Conservation (phyloP, 164 flowering plant genomes). For the Hamamelis virginiana region DNA sequence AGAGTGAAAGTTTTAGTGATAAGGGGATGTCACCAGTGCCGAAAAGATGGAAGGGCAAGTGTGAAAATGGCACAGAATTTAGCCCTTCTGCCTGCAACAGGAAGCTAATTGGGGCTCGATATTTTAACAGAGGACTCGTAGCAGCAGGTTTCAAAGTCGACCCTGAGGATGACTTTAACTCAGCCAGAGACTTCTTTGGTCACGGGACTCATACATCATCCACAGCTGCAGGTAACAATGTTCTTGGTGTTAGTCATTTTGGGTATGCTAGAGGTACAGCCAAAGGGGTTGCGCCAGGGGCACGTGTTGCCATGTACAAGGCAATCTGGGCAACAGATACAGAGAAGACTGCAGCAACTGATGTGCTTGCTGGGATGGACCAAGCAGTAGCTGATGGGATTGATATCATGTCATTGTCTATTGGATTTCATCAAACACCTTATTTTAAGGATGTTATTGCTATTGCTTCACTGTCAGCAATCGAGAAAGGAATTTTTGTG, state of each 20-base stretch:
- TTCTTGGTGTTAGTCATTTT: conserved; percentile 24
- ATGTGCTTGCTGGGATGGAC: conserved; percentile 44
- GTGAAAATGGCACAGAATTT: conserved; percentile 24
- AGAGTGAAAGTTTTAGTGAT: conserved; percentile 10
- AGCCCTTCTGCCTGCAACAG: conserved; percentile 22
- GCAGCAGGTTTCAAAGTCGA: conserved; percentile 16
- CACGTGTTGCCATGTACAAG: conserved; percentile 45
- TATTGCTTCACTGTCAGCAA: conserved; percentile 36
- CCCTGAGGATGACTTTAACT: conserved; percentile 19
- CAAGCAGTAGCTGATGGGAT: conserved; percentile 43
- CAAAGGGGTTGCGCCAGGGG: conserved; percentile 37
- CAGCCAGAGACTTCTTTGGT: conserved; percentile 32
- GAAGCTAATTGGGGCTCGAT: conserved; percentile 35
- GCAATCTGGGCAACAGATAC: conserved; percentile 19
- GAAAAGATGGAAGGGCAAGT: conserved; percentile 28
- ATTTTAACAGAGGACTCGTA: conserved; percentile 29
- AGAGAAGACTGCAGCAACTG: conserved; percentile 11
- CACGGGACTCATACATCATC: conserved; percentile 47
- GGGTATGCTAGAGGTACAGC: conserved; percentile 44
- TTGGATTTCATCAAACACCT: conserved; percentile 22
- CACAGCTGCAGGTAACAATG: conserved; percentile 40
- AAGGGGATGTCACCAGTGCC: conserved; percentile 15
- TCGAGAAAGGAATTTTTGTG: conserved; percentile 37
- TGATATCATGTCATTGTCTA: conserved; percentile 36
- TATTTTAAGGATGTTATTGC: conserved; percentile 25